Evolutionary conservation across 2,329 filamentous ascomycete genomes (phyloP).

Genomic region (Pseudogymnoascus sp.): DNA sequence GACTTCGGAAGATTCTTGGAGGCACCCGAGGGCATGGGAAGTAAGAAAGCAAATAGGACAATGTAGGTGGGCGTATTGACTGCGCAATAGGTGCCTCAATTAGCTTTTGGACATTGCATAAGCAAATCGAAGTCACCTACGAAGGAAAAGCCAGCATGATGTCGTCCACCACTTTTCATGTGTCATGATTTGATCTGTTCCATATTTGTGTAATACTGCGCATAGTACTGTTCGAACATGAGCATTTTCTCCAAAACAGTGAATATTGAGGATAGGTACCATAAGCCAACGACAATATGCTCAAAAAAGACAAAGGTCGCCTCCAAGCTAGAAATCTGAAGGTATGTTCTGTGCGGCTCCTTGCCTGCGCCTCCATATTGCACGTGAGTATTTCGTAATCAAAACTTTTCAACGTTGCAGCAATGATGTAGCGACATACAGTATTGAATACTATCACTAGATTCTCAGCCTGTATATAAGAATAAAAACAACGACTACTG

Average conservation of each 20-base stretch:
- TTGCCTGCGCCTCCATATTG: neutral
- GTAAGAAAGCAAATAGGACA: neutral
- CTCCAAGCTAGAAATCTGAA: neutral
- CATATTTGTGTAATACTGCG: neutral
- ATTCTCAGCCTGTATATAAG: neutral
- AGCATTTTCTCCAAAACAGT: neutral
- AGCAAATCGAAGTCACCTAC: neutral
- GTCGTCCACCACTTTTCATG: neutral
- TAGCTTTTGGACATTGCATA: neutral
- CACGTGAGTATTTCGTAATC: neutral
- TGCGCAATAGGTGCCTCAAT: neutral
- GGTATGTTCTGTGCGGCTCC: neutral
- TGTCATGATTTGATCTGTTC: neutral
- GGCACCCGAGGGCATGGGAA: neutral
- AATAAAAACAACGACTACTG: neutral
- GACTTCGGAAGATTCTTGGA: neutral
- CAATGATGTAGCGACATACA: neutral
- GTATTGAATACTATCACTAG: neutral
- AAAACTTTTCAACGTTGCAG: neutral
- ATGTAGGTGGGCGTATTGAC: neutral
- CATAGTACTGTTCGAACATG: neutral
- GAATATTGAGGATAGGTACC: neutral
- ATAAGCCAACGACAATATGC: neutral
- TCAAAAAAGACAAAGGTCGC: neutral
- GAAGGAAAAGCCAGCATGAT: neutral